Evolutionary conservation across 148 eudicot species (phyloP), one percentile per base, ranked within the genome.

Genomic region (Camellia sinensis): DNA sequence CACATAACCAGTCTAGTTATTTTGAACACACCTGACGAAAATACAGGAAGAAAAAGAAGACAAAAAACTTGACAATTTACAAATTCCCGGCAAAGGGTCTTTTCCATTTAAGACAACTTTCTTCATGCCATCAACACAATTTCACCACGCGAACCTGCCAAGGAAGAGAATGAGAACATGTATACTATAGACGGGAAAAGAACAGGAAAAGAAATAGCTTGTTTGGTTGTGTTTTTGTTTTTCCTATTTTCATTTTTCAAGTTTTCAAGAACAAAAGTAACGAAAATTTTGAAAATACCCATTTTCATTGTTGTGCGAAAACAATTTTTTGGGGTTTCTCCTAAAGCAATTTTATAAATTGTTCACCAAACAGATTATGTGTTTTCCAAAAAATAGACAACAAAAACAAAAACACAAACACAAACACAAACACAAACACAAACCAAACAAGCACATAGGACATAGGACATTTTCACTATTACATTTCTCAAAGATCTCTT

Each of bases 401-500:
- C 37, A 29, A 29, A 29, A 29, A 29, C 37, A 29, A 29, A 29
- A 29, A 29, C 37, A 29, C 37, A 29, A 29, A 1, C 37, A 29
- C 37, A 29, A 29, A 29, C n/a, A n/a, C n/a, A n/a, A n/a, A n/a
- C 29, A 29, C 29, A 29, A 29, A 29, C 37, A 29, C 37, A 29
- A 29, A 29, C 37, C 37, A 29, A 29, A 29, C 37, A 29, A 29
- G 37, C 37, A 29, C 37, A 29, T 29, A 29, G 37, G 37, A 57
- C 29, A 67, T 21, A 45, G 12, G 18, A 22, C 68, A 64, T 66
- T 11, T 22, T 21, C 9, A 45, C 3, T 40, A 59, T 85, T 90
- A 95, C 97, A 88, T 89, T 73, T 88, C 29, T 89, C 93, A 71
- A 73, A 90, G 75, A 93, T 85, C 71, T 91, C 91, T 56, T 78